These are phyloP conservation scores for Epichloe gansuensis DNA, from an alignment of 2,329 filamentous ascomycete species.

Conservation along the genomic window DNA sequence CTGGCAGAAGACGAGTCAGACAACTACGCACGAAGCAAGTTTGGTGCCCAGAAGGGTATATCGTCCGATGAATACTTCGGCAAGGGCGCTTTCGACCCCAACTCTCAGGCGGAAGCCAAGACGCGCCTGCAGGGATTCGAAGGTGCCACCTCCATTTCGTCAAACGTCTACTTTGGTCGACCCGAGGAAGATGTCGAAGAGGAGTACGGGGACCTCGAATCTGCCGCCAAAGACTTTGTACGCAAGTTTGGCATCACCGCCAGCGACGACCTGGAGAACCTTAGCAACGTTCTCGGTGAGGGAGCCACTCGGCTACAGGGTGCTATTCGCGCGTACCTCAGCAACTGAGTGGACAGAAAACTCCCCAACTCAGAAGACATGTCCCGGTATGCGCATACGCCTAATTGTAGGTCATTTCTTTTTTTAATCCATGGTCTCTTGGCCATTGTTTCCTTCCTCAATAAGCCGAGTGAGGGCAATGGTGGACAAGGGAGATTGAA, in stretches of 20 bases:
- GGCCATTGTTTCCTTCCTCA: too few species aligned
- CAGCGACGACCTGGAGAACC: conserved; percentile 87
- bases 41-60: conserved; percentile 86
- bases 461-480: too few species aligned
- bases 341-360: conserved; percentile 29
- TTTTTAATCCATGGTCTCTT: too few species aligned
- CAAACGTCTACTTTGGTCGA: conserved; percentile 93
- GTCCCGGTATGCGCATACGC: too few species aligned
- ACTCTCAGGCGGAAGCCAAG: conserved; percentile 74
- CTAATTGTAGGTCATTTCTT: too few species aligned
- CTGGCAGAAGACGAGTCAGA: conserved; percentile 53
- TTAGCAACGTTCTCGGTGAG: conserved; percentile 71
- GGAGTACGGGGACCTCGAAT: conserved; percentile 83
- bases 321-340: conserved; percentile 51
- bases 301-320: conserved; percentile 76
- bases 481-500: not conserved
- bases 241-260: conserved; percentile 91
- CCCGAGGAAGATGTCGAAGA: conserved; percentile 70
- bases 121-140: conserved; percentile 81
- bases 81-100: conserved; percentile 72
- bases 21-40: conserved; percentile 74
- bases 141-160: conserved; percentile 82
- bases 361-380: too few species aligned
- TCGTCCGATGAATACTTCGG: conserved; percentile 98
- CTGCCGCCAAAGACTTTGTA: conserved; percentile 91